Evolutionary conservation across 192 early-diverging fungal species (phyloP).

Genomic region (Coemansia sp.): DNA sequence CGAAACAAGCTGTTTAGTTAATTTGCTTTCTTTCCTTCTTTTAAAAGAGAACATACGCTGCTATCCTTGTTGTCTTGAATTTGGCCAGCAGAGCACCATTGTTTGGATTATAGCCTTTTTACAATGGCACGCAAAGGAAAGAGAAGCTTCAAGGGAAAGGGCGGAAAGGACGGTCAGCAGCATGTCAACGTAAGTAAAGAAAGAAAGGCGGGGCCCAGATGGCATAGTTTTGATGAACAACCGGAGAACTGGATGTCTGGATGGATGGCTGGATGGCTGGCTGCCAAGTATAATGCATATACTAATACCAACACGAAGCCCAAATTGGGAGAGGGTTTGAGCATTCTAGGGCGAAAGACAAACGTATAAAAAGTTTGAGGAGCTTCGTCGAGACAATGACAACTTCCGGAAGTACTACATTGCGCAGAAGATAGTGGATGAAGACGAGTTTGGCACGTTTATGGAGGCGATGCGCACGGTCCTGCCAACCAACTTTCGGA

Average conservation of each 20-base stretch:
- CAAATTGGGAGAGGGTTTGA: background rate
- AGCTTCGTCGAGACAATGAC: constrained; percentile 53
- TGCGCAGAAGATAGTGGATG: constrained; percentile 61
- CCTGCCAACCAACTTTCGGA: constrained; percentile 90
- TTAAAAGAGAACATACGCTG: background rate
- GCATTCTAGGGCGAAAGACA: constrained; percentile 38
- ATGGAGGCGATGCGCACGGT: constrained; percentile 67
- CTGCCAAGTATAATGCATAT: background rate
- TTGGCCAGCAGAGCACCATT: background rate
- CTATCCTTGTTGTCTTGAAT: background rate
- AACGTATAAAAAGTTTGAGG: constrained; percentile 47
- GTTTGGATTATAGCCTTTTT: background rate
- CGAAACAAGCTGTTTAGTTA: too few relatives aligned
- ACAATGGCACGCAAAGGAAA: constrained; percentile 15
- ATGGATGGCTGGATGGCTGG: background rate
- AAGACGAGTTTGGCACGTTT: constrained; percentile 82
- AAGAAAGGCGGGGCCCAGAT: background rate
- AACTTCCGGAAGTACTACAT: constrained; percentile 52
- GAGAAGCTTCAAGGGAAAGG: constrained; percentile 15
- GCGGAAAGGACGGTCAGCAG: constrained; percentile 7
- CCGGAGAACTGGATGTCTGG: background rate
- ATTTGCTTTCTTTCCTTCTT: background rate
- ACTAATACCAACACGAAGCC: background rate
- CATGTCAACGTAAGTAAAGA: constrained; percentile 39
- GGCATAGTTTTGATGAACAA: too few relatives aligned